Evolutionary conservation across 148 eudicot genomes (phyloP).

Genomic region (Gaultheria prostrata): DNA sequence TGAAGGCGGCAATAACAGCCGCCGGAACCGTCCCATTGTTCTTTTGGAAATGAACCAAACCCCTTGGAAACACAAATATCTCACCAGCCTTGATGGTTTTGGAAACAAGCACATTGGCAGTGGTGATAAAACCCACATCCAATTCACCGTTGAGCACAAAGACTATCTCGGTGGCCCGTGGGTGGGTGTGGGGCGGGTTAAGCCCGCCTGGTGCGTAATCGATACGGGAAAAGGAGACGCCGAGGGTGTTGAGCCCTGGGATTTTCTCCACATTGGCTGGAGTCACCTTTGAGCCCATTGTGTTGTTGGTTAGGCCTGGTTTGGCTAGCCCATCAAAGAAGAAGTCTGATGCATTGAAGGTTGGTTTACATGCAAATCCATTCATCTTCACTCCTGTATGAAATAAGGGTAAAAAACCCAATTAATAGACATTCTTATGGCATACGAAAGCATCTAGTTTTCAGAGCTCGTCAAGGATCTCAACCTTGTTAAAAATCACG

Average conservation of each 20-base stretch:
- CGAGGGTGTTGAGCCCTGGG: conserved; percentile 46
- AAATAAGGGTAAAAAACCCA: neutral
- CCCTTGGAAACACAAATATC: conserved; percentile 23
- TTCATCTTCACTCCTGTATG: conserved; percentile 22
- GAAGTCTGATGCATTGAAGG: conserved; percentile 22
- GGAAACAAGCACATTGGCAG: conserved; percentile 30
- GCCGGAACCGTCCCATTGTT: conserved; percentile 19
- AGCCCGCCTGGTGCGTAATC: conserved; percentile 41
- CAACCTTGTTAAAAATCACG: too few relatives aligned
- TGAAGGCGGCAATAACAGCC: conserved; percentile 22
- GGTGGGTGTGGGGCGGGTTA: conserved; percentile 47
- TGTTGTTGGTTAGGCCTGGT: conserved; percentile 30
- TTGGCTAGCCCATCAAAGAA: conserved; percentile 22
- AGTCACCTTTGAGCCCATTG: conserved; percentile 31
- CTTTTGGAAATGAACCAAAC: conserved; percentile 30
- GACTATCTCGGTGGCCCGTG: conserved; percentile 41
- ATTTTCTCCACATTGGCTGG: conserved; percentile 36
- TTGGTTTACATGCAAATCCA: conserved; percentile 22
- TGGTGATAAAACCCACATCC: conserved; percentile 38
- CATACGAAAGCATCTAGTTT: neutral
- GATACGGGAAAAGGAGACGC: conserved; percentile 37
- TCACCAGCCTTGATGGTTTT: conserved; percentile 24
- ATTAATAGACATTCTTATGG: neutral
- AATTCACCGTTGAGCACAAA: conserved; percentile 32
- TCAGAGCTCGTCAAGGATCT: too few relatives aligned